Evolutionary conservation across 352 stramenopile genomes (phyloP), one percentile per base, ranked within the genome.

Genomic region (Globisporangium ultimum): DNA sequence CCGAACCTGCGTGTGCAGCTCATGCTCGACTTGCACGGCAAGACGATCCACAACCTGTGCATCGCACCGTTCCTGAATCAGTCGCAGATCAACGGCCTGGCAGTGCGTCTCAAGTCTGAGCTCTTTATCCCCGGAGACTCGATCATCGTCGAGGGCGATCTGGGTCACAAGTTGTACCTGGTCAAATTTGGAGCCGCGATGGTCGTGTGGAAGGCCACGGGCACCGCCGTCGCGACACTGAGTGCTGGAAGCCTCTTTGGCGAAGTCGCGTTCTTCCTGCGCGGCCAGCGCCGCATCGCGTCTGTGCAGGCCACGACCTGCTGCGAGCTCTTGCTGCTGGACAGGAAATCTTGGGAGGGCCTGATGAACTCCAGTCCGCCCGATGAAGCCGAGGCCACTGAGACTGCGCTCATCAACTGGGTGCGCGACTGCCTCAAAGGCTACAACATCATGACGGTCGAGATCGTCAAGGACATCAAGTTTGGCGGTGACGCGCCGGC

Each of bases 51-150:
- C 2, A 71, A 72, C 8, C 48, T 93, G 10, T 74, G 69, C 40
- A 87, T 93, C 28, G 66, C 71, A 1, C 76, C 74, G 3, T 88
- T 76, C 49, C 55, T 91, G 28, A 84, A 65, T 14, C 66, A 81
- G 22, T 67, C 66, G 0, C 76, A 88, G 36, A 70, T 91, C 40
- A 71, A 84, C 21, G 75, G 69, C 1, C 54, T 93, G 7, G 76
- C 80, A 0, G 59, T 87, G n/a, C 73, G 79, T 0, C 51, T 92
- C n/a, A 74, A 78, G 28, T 80, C 78, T 0, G 83, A 91, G 66
- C 73, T 91, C 13, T 91, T 77, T 55, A 88, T 93, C 28, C 75
- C 79, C 9, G 79, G 81, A 14, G 84, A 93, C 47, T 88, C 75
- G 2, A 70, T 91, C 21, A 72, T 91, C 40, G 70, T 88, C 0